phyloP scores from a whole-genome alignment of 1,284 basidiomycete genomes.

The Lignosus rhinocerotis region DNA sequence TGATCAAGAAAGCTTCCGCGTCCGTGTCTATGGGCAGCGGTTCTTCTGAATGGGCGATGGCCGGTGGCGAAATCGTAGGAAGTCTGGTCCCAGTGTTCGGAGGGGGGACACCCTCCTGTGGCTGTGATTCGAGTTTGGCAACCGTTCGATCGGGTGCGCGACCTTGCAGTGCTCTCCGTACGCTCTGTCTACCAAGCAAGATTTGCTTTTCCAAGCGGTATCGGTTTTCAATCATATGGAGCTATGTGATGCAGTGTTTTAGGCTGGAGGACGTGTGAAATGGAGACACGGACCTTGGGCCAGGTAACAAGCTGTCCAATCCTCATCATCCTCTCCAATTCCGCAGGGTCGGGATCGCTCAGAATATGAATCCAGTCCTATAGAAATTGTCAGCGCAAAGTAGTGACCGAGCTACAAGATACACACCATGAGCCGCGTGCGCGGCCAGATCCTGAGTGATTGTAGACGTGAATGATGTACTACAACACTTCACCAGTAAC shows the following conservation, averaged over 20 bases:
- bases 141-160: slow-evolving; percentile 27
- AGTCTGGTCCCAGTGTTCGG: slow-evolving; percentile 28
- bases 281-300: slow-evolving; percentile 76
- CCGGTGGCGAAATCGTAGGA: slow-evolving; percentile 11
- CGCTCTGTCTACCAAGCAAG: slow-evolving; percentile 73
- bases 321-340: slow-evolving; percentile 81
- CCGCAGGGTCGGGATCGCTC: slow-evolving; percentile 79
- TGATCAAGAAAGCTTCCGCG: slow-evolving; percentile 36
- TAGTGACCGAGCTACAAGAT: neutral
- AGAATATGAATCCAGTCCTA: slow-evolving; percentile 86
- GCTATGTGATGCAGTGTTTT: slow-evolving; percentile 41
- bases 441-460: slow-evolving; percentile 78
- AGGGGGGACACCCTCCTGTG: slow-evolving; percentile 27
- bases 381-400: neutral
- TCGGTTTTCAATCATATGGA: slow-evolving; percentile 91
- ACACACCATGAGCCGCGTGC: slow-evolving; percentile 71
- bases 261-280: neutral
- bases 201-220: slow-evolving; percentile 82
- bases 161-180: slow-evolving; percentile 53
- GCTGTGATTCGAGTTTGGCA: slow-evolving; percentile 21
- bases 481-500: neutral
- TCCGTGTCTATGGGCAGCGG: slow-evolving; percentile 65
- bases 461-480: slow-evolving; percentile 22
- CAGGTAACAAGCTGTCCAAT: slow-evolving; percentile 92
- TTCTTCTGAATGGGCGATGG: slow-evolving; percentile 41